Percentiles rank a stretch among this genome's conserved stretches.
Evolutionary conservation across 1,139 yeast species (phyloP).

Genomic region (Suhomyces anneliseae): DNA sequence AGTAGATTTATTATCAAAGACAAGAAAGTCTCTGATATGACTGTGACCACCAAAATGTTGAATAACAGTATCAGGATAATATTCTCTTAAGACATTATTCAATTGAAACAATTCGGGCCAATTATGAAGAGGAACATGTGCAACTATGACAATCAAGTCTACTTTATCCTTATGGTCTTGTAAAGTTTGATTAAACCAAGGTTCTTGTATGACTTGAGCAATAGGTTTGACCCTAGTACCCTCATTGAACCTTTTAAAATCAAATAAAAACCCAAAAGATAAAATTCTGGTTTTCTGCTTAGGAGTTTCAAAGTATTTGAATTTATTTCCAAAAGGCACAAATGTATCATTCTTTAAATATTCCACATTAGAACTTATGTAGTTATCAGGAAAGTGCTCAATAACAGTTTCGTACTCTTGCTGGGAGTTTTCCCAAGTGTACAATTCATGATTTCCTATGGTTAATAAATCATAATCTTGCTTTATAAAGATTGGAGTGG

Average conservation of each 20-base stretch:
- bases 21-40: slow-evolving; percentile 81
- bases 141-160: slow-evolving; percentile 69
- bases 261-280: slow-evolving; percentile 78
- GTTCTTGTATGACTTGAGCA: slow-evolving; percentile 48
- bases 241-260: slow-evolving; percentile 63
- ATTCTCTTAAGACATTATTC: slow-evolving; percentile 54
- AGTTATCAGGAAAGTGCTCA: slow-evolving; percentile 59
- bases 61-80: slow-evolving; percentile 62
- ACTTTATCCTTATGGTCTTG: slow-evolving; percentile 37
- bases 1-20: slow-evolving; percentile 65
- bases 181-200: slow-evolving; percentile 65
- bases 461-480: slow-evolving; percentile 79
- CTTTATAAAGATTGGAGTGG: slow-evolving; percentile 62
- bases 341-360: slow-evolving; percentile 49
- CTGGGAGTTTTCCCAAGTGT: slow-evolving; percentile 62
- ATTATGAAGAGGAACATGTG: slow-evolving; percentile 75
- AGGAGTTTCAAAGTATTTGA: slow-evolving; percentile 63
- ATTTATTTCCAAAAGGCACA: slow-evolving; percentile 69
- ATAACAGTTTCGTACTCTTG: slow-evolving; percentile 67
- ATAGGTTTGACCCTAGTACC: slow-evolving; percentile 69
- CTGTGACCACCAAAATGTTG: slow-evolving; percentile 96
- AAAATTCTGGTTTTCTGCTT: slow-evolving; percentile 53
- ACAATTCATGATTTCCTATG: slow-evolving; percentile 91
- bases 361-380: slow-evolving; percentile 83
- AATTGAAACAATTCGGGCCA: slow-evolving; percentile 58